Base-by-base conservation (phyloP, 2,329 filamentous ascomycete genomes). In the Fusarium sp. region DNA sequence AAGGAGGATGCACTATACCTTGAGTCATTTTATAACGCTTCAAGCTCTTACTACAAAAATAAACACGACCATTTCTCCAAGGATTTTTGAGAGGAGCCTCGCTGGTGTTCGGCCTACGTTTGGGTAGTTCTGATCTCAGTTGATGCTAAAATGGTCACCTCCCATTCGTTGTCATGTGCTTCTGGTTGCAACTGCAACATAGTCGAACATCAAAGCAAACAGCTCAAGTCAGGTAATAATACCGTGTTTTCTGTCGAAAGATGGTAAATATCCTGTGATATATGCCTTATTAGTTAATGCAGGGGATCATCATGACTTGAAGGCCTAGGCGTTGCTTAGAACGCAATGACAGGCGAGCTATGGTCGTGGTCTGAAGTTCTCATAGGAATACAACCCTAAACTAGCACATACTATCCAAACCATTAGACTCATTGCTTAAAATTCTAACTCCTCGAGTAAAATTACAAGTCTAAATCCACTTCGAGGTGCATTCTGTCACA, bases 141-240 rank as follows among this genome's bases (percentile, higher is more conserved):
- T 32, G 17, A 33, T 32, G 47, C n/a, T 6, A 17, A 10, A 12
- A 30, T 27, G n/a, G 17, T 17, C 17, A 20, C 5, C 27, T 8
- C 27, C 2, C 6, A 8, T 32, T 52, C 27, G 10, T 9, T 52
- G 27, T 2, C 22, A 30, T n/a, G 10, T 30, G 25, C 10, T 52
- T 30, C 15, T 30, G 15, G 22, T 22, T 22, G 22, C 22, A 22
- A n/a, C 4, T 8, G 17, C 47, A 54, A 20, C 27, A 20, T n/a
- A 20, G 15, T 20, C 14, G 17, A 54, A 14, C 15, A n/a, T 11
- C 4, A 32, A 9, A 6, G 27, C 17, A 54, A 54, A 20, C 10
- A 9, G 5, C 6, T 5, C 2, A n/a, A 2, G 6, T 2, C 11
- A 54, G 17, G 9, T 12, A n/a, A 17, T 2, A 30, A 2, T 27